Percentiles rank a stretch among this genome's conserved stretches.
phyloP scores from a whole-genome alignment of 495 filamentous ascomycete species.

The Parathielavia appendiculata region DNA sequence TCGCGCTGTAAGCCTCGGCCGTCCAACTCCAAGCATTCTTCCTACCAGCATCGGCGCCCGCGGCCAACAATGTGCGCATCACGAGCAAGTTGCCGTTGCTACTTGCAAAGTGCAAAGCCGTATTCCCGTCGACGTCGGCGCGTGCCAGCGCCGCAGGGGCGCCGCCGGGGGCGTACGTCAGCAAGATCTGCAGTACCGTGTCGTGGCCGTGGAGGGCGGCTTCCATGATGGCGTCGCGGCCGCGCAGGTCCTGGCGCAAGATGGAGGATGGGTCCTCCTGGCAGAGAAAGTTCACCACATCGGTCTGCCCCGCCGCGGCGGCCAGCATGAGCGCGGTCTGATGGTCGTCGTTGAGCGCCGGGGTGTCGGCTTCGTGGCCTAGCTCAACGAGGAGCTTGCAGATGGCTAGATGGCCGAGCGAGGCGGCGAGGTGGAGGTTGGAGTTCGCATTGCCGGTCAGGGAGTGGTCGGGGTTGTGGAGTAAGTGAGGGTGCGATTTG shows the following conservation, averaged over 20 bases:
- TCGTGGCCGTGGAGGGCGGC: constrained; percentile 53
- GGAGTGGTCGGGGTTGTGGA: constrained; percentile 67
- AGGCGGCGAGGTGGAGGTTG: constrained; percentile 68
- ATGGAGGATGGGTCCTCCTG: constrained; percentile 41
- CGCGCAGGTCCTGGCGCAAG: constrained; percentile 49
- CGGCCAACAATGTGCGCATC: constrained; percentile 60
- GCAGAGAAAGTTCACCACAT: constrained; percentile 55
- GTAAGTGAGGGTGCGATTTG: constrained; percentile 56
- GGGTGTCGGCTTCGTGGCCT: constrained; percentile 53
- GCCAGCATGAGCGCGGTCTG: constrained; percentile 69
- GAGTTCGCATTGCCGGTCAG: constrained; percentile 57
- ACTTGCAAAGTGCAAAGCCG: constrained; percentile 66
- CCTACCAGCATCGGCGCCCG: constrained; percentile 59
- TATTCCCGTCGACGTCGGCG: constrained; percentile 65
- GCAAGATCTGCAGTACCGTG: constrained; percentile 54
- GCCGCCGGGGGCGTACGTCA: constrained; percentile 49
- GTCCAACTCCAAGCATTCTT: constrained; percentile 68
- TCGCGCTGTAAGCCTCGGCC: constrained; percentile 65
- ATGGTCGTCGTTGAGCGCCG: constrained; percentile 63
- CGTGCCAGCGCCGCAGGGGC: constrained; percentile 42
- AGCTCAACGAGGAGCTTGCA: constrained; percentile 50
- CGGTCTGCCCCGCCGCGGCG: constrained; percentile 51
- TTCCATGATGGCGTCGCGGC: constrained; percentile 54
- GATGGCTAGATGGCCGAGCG: constrained; percentile 60
- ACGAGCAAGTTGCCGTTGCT: constrained; percentile 66